Evolutionary conservation across 257 asterid species (phyloP), one percentile per base, ranked within the genome.

Genomic region (Petunia secreta): DNA sequence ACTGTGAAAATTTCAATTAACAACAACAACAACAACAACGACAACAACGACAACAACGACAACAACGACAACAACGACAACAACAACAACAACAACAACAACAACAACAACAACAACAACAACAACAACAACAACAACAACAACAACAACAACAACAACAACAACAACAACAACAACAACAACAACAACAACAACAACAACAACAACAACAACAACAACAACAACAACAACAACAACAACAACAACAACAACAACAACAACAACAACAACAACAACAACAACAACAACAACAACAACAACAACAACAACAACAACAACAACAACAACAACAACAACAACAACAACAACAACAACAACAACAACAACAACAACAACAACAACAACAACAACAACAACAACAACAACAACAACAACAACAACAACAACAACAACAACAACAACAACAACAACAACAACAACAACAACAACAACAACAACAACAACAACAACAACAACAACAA

Each of bases 51-150:
- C 59, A 54, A 54, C 59, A 54, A 54, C 59, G 1, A 54, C 59
- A 54, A 54, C 59, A 54, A 54, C 59, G 1, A 54, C 59, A 54
- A 54, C 59, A 54, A 54, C 59, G 1, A 54, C 59, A 54, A 54
- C 59, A 54, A 54, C 59, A 54, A 54, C 59, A 54, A 54, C 59
- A 54, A 54, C 59, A 54, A 54, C 59, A 54, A 54, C 59, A 54
- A 54, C 59, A 54, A 54, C 59, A 54, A 54, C 59, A 54, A 54
- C 59, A 54, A 54, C 59, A 54, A 54, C 59, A 54, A 54, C 59
- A 54, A 54, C 59, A 54, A 54, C 59, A 54, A 54, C 59, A 54
- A 54, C 59, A 54, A 54, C 59, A 54, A 54, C 59, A 54, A 54
- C 59, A 54, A 54, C 59, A 54, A 54, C 59, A 54, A 54, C 59